Evolutionary conservation across 495 filamentous ascomycete genomes (phyloP).

Genomic region (Neurospora tetraspora): DNA sequence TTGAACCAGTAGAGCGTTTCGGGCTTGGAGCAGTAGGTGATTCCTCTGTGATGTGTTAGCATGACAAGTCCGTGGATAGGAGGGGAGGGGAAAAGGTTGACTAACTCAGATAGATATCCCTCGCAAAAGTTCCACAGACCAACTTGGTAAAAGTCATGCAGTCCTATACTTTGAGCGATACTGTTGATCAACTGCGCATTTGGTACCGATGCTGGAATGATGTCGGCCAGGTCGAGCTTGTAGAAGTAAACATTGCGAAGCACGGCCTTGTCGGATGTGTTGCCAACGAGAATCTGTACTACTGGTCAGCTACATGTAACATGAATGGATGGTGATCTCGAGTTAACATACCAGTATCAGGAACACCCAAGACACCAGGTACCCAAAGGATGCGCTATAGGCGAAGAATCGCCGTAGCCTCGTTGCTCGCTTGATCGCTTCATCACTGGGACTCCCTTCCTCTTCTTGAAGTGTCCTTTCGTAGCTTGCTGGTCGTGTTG

Average conservation of each 20-base stretch:
- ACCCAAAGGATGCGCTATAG: slow-evolving; percentile 54
- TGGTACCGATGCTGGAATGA: slow-evolving; percentile 67
- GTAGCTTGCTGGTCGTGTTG: background rate
- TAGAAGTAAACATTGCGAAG: slow-evolving; percentile 69
- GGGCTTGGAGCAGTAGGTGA: slow-evolving; percentile 64
- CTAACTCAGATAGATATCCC: slow-evolving; percentile 50
- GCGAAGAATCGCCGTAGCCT: slow-evolving; percentile 43
- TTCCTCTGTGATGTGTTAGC: slow-evolving; percentile 36
- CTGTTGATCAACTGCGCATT: slow-evolving; percentile 73
- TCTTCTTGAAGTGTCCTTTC: background rate
- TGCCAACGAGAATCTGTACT: slow-evolving; percentile 54
- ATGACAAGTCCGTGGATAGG: background rate
- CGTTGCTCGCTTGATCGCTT: slow-evolving; percentile 42
- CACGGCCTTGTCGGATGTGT: slow-evolving; percentile 47
- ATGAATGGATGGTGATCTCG: background rate
- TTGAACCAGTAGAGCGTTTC: slow-evolving; percentile 77
- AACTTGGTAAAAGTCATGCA: slow-evolving; percentile 92
- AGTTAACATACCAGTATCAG: slow-evolving; percentile 49
- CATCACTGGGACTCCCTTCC: slow-evolving; percentile 5
- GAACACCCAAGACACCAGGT: slow-evolving; percentile 66
- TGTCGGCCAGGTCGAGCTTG: slow-evolving; percentile 69
- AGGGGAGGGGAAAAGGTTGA: background rate
- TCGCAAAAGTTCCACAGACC: slow-evolving; percentile 87
- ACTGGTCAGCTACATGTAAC: slow-evolving; percentile 5
- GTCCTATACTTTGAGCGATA: slow-evolving; percentile 76